Evolutionary conservation across 2,329 filamentous ascomycete genomes (phyloP), one percentile per base, ranked within the genome.

Genomic region (Hypoxylon sp.): DNA sequence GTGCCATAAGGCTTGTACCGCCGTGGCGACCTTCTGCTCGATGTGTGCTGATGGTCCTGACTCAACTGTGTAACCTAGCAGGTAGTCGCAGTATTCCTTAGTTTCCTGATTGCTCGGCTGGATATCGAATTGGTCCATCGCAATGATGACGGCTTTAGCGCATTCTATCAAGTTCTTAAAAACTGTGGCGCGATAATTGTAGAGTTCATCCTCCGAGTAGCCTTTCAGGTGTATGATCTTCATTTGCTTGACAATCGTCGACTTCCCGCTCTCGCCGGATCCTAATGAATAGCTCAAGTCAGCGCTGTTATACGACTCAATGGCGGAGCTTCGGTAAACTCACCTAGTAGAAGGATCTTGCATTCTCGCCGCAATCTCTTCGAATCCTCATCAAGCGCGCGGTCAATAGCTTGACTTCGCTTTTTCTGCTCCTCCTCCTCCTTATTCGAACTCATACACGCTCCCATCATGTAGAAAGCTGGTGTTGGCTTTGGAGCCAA

Each of bases 181-280:
- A 67, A 99, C 94, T 34, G 96, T 98, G 69, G 97, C 89, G 65
- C 96, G 92, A 83, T 98, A 98, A 79, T 97, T 91, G 76, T 92
- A 92, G 53, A 98, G 86, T 81, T 99, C 96, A 75, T 98, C 95
- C 73, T 93, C 90, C 10, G 93, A 94, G 82, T 99, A 99, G 67
- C 96, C 96, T 82, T 98, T 97, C 76, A 98, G 91, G 78, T 99
- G 96, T 77, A 99, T 98, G 75, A 99, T 99, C 83, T 98, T 99
- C 96, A 99, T 99, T 86, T 99, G 96, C 82, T 99, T 99, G 74
- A 99, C 96, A 76, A 99, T 98, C 9, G 96, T 99, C 64, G 96
- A 98, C 83, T 99, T 99, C 74, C 96, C 96, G 81, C 95, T 98
- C 84, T 99, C 96, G 72, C 96, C 96, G 72, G 96, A 98, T 72